Evolutionary conservation across 129 eudicot species (phyloP).

Genomic region (Pulicaria dysenterica): DNA sequence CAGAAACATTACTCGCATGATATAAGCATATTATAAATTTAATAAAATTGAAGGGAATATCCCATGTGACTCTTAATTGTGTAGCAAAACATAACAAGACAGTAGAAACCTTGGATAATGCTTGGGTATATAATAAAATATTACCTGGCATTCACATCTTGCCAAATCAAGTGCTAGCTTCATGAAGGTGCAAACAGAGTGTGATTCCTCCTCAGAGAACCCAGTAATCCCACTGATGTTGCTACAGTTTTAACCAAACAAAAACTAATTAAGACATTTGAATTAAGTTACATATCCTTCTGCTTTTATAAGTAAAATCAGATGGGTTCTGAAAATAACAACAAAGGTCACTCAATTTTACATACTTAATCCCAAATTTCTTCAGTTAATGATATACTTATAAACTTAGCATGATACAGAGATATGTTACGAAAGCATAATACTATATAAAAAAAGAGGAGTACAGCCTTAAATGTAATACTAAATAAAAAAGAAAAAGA

Average conservation of each 20-base stretch:
- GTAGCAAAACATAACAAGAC: not conserved
- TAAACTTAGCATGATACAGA: not conserved
- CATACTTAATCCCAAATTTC: not conserved
- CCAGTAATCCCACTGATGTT: slow-evolving; percentile 92
- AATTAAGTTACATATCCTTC: not conserved
- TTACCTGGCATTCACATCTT: slow-evolving; percentile 56
- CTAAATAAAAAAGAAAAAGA: not conserved
- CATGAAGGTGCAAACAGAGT: slow-evolving; percentile 62
- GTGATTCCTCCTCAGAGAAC: slow-evolving; percentile 69
- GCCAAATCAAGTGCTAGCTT: slow-evolving; percentile 68
- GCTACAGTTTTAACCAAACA: slow-evolving; percentile 48
- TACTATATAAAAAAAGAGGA: not conserved
- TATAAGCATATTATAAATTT: not conserved
- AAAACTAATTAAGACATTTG: slow-evolving; percentile 5
- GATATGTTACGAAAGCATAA: not conserved
- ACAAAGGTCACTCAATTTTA: not conserved
- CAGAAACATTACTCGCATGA: not conserved
- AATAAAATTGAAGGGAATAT: not conserved
- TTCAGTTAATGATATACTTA: not conserved
- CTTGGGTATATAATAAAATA: not conserved
- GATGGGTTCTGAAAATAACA: slow-evolving; percentile 1
- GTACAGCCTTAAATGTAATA: not conserved
- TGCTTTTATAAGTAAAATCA: not conserved
- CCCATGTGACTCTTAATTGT: not conserved
- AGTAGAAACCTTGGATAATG: not conserved